These are phyloP conservation scores for Phyllosticta ampelicida DNA, from an alignment of 2,329 filamentous ascomycete species.

Conservation along the genomic window DNA sequence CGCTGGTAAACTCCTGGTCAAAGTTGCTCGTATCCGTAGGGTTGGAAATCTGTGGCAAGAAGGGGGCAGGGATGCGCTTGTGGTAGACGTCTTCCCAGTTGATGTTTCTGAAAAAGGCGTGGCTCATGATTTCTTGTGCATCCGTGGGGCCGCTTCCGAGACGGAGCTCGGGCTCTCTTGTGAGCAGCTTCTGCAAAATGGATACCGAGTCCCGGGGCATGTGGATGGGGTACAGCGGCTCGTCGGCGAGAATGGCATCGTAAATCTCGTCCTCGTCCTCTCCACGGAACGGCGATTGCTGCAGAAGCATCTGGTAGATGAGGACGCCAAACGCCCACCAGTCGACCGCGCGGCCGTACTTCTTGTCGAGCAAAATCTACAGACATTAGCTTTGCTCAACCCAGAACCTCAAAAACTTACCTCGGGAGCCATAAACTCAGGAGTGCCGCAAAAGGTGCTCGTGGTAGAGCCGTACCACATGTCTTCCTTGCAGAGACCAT, in stretches of 20 bases:
- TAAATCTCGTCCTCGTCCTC: conserved; percentile 99
- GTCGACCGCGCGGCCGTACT: conserved; percentile 92
- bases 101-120: conserved; percentile 95
- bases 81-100: conserved; percentile 99
- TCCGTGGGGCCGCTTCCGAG: conserved; percentile 92
- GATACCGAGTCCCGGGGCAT: conserved; percentile 98
- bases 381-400: not conserved
- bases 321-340: conserved; percentile 99
- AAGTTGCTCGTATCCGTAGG: conserved; percentile 99
- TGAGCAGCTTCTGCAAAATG: conserved; percentile 93
- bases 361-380: conserved; percentile 93
- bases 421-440: conserved; percentile 98
- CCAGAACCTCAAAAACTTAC: conserved; percentile 36
- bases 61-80: conserved; percentile 82
- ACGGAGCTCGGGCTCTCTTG: conserved; percentile 84
- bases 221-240: conserved; percentile 94
- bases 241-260: conserved; percentile 93
- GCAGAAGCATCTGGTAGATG: conserved; percentile 98
- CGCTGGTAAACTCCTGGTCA: conserved; percentile 95
- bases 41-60: conserved; percentile 79
- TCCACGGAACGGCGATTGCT: conserved; percentile 96
- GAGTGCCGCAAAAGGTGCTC: conserved; percentile 98
- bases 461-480: conserved; percentile 99
- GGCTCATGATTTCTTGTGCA: conserved; percentile 97
- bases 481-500: conserved; percentile 97